Evolutionary conservation across 371 early-diverging fungal genomes (phyloP), one percentile per base, ranked within the genome.

Genomic region (Fennellomyces sp.): DNA sequence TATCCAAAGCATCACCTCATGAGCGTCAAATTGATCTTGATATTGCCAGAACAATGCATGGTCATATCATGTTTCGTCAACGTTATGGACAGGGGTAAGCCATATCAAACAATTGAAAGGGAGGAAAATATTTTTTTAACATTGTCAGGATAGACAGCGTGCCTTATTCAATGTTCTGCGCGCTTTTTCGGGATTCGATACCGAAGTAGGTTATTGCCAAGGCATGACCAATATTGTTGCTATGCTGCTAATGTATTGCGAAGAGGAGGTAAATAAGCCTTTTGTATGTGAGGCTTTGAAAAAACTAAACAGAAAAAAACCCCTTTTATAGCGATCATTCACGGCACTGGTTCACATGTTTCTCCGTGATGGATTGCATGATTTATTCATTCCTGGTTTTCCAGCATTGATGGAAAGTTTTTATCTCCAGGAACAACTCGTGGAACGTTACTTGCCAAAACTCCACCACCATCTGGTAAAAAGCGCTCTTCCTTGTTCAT

Each of bases 121-220:
- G 27, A 35, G 29, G 2, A 17, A 36, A 25, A 28, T 23, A 45
- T 27, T 38, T 21, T 36, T 15, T 17, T 15, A 21, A 3, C 25
- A 49, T 26, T 38, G 19, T 39, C 39, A n/a, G 13, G 3, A 51
- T 58, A 85, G 88, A 2, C 88, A 88, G 68, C 68, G 83, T 38
- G 64, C 81, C 2, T 71, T 97, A 54, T 95, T 91, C 65, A 90
- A 90, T 58, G 91, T 97, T 3, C 75, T 95, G 52, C 89, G 93
- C 31, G 94, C 95, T 5, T 97, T 94, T 71, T 84, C 94, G 12
- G 75, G 88, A 57, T 94, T 89, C 54, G 96, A 97, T 72, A 58
- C 78, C 17, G 92, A 91, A 56, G 91, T 97, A 21, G 97, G 98
- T 5, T 93, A 97, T 69, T 97, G 97, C 66, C 97, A 97, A 80